A percentile compares a stretch with the other conserved stretches of the same genome.
These are phyloP conservation scores for Fusarium sp. DNA, from an alignment of 2,329 filamentous ascomycete species.

Conservation along the genomic window DNA sequence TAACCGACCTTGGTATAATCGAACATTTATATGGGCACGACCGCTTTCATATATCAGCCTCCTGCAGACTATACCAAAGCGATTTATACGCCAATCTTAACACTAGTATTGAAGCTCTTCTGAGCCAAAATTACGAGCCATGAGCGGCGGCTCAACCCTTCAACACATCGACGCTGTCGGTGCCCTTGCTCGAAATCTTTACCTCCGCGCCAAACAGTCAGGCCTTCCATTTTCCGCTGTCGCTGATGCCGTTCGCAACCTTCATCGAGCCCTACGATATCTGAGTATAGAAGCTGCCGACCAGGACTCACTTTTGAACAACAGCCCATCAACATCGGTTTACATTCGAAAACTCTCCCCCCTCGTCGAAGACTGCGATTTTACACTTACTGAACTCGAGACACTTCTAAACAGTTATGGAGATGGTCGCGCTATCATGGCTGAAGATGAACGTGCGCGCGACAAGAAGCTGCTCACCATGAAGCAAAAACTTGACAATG, in stretches of 20 bases:
- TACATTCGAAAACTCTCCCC: constrained; percentile 62
- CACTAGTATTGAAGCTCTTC: constrained; percentile 11
- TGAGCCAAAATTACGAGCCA: constrained; percentile 40
- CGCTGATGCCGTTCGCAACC: constrained; percentile 60
- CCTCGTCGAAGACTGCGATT: constrained; percentile 66
- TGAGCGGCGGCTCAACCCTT: constrained; percentile 50
- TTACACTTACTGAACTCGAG: constrained; percentile 65
- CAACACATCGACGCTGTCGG: constrained; percentile 66
- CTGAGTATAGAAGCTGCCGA: constrained; percentile 68
- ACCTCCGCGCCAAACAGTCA: constrained; percentile 61
- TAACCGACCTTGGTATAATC: background rate
- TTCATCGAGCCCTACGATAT: constrained; percentile 68
- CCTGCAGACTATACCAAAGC: background rate
- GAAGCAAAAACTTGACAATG: constrained; percentile 60
- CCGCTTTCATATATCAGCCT: background rate
- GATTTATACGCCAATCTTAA: background rate
- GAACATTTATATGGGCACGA: background rate
- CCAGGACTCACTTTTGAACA: constrained; percentile 65
- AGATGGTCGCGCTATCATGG: constrained; percentile 40
- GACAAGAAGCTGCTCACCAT: constrained; percentile 56
- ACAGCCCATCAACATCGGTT: constrained; percentile 50
- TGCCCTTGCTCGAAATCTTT: constrained; percentile 65
- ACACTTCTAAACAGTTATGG: constrained; percentile 62
- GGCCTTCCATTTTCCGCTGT: constrained; percentile 62
- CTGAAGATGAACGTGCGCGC: constrained; percentile 48